A percentile compares a stretch with the other conserved stretches of the same genome.
These are phyloP conservation scores for Myochromella boudieri DNA, from an alignment of 768 basidiomycete species.

Conservation along the genomic window DNA sequence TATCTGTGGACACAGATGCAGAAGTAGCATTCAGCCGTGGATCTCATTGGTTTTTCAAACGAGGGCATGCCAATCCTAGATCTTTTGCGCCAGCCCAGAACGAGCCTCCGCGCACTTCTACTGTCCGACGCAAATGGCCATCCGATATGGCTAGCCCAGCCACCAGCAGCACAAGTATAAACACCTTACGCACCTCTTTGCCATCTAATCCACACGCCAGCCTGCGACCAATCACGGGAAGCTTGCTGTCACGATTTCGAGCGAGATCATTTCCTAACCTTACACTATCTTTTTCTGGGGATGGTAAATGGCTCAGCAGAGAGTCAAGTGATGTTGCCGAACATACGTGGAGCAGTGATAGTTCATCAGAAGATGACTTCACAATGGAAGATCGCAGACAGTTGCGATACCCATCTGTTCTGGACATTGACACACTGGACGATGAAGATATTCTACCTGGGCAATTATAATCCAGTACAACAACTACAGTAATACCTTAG, in stretches of 20 bases:
- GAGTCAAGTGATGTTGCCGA: constrained; percentile 30
- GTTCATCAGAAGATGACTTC: constrained; percentile 50
- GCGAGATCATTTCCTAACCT: constrained; percentile 46
- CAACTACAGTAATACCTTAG: no score
- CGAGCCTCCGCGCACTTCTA: constrained; percentile 40
- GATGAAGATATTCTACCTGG: not conserved
- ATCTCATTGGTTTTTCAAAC: constrained; percentile 54
- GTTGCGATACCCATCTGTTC: constrained; percentile 9
- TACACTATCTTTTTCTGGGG: constrained; percentile 32
- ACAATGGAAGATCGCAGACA: constrained; percentile 17
- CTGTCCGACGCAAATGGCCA: constrained; percentile 49
- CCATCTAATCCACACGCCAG: constrained; percentile 2
- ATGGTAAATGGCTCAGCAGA: constrained; percentile 18
- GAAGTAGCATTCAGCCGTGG: constrained; percentile 68
- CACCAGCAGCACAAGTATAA: constrained; percentile 2
- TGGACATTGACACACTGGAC: constrained; percentile 1
- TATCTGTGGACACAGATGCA: constrained; percentile 79
- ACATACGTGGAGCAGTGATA: constrained; percentile 58
- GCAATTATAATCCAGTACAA: no score
- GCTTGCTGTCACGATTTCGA: constrained; percentile 42
- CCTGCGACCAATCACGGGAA: constrained; percentile 20
- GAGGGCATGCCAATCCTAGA: constrained; percentile 39
- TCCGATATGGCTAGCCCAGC: constrained; percentile 39
- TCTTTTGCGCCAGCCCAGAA: constrained; percentile 26
- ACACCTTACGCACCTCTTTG: constrained; percentile 3